These are phyloP conservation scores for Colletotrichum camelliae DNA, from an alignment of 2,329 filamentous ascomycete species.

Conservation along the genomic window DNA sequence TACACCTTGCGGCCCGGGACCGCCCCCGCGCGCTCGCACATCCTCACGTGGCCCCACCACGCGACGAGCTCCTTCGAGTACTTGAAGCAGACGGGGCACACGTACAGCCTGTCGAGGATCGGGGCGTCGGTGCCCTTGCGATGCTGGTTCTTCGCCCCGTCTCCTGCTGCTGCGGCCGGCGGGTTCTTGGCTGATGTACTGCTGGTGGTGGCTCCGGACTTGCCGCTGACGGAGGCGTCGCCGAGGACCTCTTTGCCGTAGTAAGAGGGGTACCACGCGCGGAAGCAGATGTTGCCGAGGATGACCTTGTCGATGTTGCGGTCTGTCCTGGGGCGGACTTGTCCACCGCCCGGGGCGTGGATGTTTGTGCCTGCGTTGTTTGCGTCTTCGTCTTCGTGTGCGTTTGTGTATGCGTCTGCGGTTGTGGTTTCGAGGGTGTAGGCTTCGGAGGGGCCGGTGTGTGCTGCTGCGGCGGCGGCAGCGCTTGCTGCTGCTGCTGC, in stretches of 20 bases:
- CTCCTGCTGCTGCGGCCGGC: neutral
- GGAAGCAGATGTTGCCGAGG: slow-evolving; percentile 82
- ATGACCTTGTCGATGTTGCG: slow-evolving; percentile 89
- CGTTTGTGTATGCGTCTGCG: slow-evolving; percentile 16
- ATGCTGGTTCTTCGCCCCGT: slow-evolving; percentile 36
- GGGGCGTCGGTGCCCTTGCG: slow-evolving; percentile 35
- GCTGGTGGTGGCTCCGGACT: slow-evolving; percentile 9
- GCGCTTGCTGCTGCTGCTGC: slow-evolving; percentile 23
- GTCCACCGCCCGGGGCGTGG: slow-evolving; percentile 23
- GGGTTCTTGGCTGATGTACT: neutral
- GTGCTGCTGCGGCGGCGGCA: neutral
- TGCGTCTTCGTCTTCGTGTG: neutral
- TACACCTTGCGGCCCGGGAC: slow-evolving; percentile 79
- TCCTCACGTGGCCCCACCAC: slow-evolving; percentile 63
- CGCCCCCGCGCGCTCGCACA: slow-evolving; percentile 56
- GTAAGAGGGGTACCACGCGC: slow-evolving; percentile 92
- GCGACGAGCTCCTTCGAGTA: slow-evolving; percentile 73
- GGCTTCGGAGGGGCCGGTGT: slow-evolving; percentile 3
- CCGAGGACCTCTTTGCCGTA: slow-evolving; percentile 77
- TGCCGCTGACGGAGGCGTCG: slow-evolving; percentile 39
- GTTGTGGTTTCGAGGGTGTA: slow-evolving; percentile 24
- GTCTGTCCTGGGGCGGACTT: slow-evolving; percentile 51
- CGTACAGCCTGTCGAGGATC: slow-evolving; percentile 74
- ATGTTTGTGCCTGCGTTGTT: slow-evolving; percentile 1
- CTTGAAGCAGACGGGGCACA: slow-evolving; percentile 94